These are phyloP conservation scores for Hortiboletus rubellus DNA, from an alignment of 1,284 basidiomycete genomes.

Conservation along the genomic window DNA sequence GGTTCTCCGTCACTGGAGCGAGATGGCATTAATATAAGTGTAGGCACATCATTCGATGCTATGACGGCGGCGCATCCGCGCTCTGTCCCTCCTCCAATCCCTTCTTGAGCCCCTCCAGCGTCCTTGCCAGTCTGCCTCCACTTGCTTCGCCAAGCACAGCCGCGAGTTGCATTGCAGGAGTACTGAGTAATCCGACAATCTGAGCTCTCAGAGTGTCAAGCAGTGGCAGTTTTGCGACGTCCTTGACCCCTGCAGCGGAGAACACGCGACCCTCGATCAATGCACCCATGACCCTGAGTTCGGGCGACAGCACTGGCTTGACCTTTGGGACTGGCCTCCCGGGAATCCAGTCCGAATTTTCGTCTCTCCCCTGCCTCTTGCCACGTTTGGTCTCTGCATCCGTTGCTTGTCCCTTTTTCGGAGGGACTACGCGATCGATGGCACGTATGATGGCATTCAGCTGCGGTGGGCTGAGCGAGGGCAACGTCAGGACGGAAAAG, in stretches of 20 bases:
- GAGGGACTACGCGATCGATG: constrained; percentile 67
- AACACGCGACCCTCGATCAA: constrained; percentile 73
- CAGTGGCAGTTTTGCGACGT: constrained; percentile 66
- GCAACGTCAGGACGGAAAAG: constrained; percentile 66
- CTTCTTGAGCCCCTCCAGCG: constrained; percentile 75
- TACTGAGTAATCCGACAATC: constrained; percentile 71
- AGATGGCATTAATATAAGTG: background rate
- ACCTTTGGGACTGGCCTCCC: constrained; percentile 63
- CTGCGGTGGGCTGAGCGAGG: constrained; percentile 68
- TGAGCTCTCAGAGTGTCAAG: constrained; percentile 72
- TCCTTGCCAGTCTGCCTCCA: constrained; percentile 72
- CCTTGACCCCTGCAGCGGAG: constrained; percentile 53
- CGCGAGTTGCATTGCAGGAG: constrained; percentile 69
- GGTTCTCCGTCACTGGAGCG: no score
- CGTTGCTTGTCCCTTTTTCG: constrained; percentile 43
- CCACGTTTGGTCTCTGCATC: constrained; percentile 47
- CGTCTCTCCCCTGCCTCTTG: constrained; percentile 52
- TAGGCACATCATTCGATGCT: constrained; percentile 7
- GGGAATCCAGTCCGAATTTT: constrained; percentile 57
- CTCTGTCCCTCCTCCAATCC: constrained; percentile 58
- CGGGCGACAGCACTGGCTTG: constrained; percentile 54
- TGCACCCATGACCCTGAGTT: constrained; percentile 71
- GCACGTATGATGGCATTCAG: constrained; percentile 64
- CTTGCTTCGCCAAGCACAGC: constrained; percentile 69
- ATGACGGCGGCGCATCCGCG: constrained; percentile 22